Conservation (phyloP, 352 stramenopile genomes). For the Globisporangium recalcitrans region DNA sequence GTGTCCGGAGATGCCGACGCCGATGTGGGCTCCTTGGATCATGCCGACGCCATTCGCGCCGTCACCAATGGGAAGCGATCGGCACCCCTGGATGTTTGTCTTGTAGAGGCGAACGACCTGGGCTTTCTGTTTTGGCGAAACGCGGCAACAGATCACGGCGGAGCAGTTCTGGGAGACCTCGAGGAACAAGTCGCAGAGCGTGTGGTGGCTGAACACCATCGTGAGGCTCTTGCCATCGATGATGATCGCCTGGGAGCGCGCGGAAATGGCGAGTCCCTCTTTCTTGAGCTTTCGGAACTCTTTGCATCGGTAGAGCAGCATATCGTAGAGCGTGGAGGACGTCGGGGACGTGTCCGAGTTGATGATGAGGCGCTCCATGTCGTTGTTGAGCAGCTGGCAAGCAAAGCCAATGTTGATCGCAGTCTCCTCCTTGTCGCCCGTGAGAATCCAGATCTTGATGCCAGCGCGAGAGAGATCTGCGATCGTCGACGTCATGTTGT, state of each 20-base stretch:
- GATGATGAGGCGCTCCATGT: constrained; percentile 91
- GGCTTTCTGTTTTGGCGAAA: constrained; percentile 91
- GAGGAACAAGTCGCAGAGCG: constrained; percentile 76
- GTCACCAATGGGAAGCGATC: constrained; percentile 96
- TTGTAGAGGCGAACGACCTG: constrained; percentile 87
- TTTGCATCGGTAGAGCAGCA: constrained; percentile 43
- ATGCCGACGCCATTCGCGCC: constrained; percentile 99
- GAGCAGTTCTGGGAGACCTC: constrained; percentile 79
- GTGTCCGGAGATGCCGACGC: constrained; percentile 97
- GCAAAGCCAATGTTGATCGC: constrained; percentile 96
- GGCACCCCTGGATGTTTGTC: constrained; percentile 73
- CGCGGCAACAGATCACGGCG: constrained; percentile 88
- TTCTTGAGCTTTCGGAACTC: constrained; percentile 36
- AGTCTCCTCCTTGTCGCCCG: constrained; percentile 92
- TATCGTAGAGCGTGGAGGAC: constrained; percentile 51
- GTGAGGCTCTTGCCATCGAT: constrained; percentile 69
- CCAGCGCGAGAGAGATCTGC: constrained; percentile 64
- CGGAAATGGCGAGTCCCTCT: constrained; percentile 4
- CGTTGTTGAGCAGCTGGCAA: constrained; percentile 93
- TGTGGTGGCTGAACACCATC: constrained; percentile 73
- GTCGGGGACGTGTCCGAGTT: constrained; percentile 59
- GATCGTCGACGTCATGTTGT: constrained; percentile 70
- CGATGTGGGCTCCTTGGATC: constrained; percentile 98
- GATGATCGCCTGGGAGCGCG: constrained; percentile 48
- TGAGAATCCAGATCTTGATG: constrained; percentile 86